A percentile compares a stretch with the other conserved stretches of the same genome.
These are phyloP conservation scores for Ustilago bromivora DNA, from an alignment of 1,284 basidiomycete genomes.

Conservation along the genomic window DNA sequence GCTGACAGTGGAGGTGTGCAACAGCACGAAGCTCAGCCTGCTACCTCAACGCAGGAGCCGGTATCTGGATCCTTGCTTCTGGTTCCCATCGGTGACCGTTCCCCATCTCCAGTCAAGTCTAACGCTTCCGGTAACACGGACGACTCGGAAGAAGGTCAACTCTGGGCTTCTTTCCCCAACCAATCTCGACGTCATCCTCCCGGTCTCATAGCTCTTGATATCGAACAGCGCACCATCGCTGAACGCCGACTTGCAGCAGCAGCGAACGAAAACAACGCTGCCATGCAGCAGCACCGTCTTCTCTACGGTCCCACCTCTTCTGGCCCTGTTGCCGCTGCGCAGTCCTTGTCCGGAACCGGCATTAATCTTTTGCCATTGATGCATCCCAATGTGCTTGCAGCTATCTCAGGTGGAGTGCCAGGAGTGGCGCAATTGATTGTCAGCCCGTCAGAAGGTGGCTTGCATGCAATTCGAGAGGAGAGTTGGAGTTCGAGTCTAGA, in stretches of 20 bases:
- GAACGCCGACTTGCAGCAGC: conserved; percentile 22
- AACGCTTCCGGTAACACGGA: conserved; percentile 26
- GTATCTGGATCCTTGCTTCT: conserved; percentile 15
- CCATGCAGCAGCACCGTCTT: conserved; percentile 19
- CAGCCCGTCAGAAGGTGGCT: conserved; percentile 45
- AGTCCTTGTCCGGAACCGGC: conserved; percentile 8
- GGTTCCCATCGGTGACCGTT: conserved; percentile 18
- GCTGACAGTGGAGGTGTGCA: conserved; percentile 22
- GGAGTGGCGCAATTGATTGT: conserved; percentile 29
- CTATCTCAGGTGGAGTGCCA: conserved; percentile 13
- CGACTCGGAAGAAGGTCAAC: conserved; percentile 52
- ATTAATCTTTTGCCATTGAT: conserved; percentile 25
- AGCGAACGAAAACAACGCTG: conserved; percentile 16
- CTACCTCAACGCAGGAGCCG: background rate
- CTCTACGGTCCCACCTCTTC: conserved; percentile 7
- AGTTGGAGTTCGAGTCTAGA: conserved; percentile 50
- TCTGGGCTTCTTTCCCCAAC: conserved; percentile 58
- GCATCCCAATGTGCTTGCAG: conserved; percentile 25
- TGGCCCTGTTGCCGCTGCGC: background rate
- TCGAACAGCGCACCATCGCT: conserved; percentile 39
- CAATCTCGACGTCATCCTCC: conserved; percentile 56
- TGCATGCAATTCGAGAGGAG: conserved; percentile 57
- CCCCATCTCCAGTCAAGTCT: conserved; percentile 25
- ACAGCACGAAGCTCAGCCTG: conserved; percentile 4
- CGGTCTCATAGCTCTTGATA: conserved; percentile 55